Conservation (phyloP, 441 rosid species). For the Jatropha multifida region DNA sequence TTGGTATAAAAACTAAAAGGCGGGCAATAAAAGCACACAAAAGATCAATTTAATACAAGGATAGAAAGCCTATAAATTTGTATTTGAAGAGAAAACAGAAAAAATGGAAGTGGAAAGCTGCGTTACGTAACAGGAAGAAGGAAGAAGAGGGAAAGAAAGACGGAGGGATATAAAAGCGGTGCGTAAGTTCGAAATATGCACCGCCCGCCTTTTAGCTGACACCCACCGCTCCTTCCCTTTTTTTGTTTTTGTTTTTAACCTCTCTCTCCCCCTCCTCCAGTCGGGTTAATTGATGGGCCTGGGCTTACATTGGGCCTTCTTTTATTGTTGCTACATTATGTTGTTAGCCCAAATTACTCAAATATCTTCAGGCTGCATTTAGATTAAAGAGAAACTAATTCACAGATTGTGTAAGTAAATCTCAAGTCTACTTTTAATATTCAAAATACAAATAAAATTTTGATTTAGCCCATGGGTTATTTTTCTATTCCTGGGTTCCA, state of each 20-base stretch:
- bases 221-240: neutral
- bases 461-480: no score
- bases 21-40: neutral
- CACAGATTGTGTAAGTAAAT: no score
- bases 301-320: neutral
- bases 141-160: constrained; percentile 21
- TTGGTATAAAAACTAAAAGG: neutral
- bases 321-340: neutral
- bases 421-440: no score
- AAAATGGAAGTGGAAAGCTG: neutral
- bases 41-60: neutral
- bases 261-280: no score
- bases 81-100: neutral
- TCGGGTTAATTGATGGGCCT: neutral
- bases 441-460: no score
- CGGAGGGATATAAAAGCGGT: constrained; percentile 24
- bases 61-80: no score
- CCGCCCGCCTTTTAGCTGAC: constrained; percentile 36
- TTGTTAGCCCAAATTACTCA: no score
- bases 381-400: no score
- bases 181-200: constrained; percentile 24
- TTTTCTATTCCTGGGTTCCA: no score
- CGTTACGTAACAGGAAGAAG: neutral
- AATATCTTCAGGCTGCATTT: neutral
- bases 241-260: neutral